Conservation (phyloP, 306 rosid species). For the Prosopis cineraria region DNA sequence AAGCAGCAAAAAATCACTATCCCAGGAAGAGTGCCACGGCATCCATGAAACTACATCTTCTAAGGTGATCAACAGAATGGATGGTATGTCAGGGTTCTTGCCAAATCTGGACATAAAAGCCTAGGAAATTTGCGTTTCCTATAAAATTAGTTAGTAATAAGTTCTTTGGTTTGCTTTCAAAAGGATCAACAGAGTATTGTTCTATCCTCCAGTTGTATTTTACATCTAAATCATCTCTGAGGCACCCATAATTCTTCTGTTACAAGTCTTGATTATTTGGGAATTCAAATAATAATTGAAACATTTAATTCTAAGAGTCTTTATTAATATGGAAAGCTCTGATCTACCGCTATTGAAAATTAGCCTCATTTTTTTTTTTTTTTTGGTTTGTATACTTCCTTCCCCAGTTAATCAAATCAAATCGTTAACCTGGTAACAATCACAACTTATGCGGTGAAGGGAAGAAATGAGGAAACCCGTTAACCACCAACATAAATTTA, state of each 20-base stretch:
- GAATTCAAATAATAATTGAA: neutral
- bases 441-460: neutral
- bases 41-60: neutral
- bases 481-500: neutral
- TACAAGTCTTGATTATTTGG: no score
- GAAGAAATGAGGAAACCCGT: neutral
- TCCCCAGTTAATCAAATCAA: neutral
- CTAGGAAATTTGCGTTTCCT: neutral
- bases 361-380: neutral
- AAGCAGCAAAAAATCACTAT: neutral
- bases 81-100: neutral
- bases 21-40: neutral
- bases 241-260: neutral
- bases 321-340: neutral
- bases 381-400: no score
- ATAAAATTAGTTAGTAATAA: neutral
- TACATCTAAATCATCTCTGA: neutral
- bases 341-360: neutral
- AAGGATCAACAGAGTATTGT: neutral
- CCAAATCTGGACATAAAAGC: neutral
- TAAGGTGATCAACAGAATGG: neutral
- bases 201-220: neutral
- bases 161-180: neutral
- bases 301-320: neutral
- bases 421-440: neutral